Evolutionary conservation across 2,329 filamentous ascomycete species (phyloP).

Genomic region (Fusarium azukiicola): DNA sequence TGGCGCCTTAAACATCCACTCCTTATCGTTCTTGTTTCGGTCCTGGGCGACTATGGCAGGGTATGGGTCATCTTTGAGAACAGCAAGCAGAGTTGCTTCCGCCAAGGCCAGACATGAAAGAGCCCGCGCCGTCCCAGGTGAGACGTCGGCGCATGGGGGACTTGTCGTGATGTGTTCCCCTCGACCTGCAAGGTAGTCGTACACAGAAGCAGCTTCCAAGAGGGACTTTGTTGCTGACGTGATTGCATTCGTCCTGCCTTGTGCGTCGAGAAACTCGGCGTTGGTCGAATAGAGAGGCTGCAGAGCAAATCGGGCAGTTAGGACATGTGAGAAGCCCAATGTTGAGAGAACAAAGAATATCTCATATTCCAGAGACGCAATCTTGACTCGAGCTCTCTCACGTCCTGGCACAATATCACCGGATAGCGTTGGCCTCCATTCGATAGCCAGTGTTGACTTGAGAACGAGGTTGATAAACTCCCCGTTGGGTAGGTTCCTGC

Average conservation of each 20-base stretch:
- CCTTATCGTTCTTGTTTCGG: conserved; percentile 90
- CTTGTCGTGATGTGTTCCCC: conserved; percentile 67
- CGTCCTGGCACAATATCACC: conserved; percentile 82
- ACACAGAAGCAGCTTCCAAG: conserved; percentile 89
- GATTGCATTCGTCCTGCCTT: conserved; percentile 86
- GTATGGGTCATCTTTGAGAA: conserved; percentile 97
- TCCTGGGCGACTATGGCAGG: conserved; percentile 90
- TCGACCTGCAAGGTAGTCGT: conserved; percentile 84
- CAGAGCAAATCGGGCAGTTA: conserved; percentile 86
- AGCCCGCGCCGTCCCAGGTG: conserved; percentile 74
- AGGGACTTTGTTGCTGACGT: conserved; percentile 88
- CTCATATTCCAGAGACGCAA: conserved; percentile 90
- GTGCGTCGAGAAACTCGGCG: conserved; percentile 78
- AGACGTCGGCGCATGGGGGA: conserved; percentile 75
- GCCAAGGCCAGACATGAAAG: conserved; percentile 86
- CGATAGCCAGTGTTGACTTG: conserved; percentile 80
- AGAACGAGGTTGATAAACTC: conserved; percentile 86
- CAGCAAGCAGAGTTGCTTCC: conserved; percentile 93
- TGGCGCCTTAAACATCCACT: conserved; percentile 98
- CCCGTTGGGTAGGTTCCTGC: conserved; percentile 63
- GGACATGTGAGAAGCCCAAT: conserved; percentile 86
- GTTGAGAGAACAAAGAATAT: conserved; percentile 89
- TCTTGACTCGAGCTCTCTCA: conserved; percentile 83
- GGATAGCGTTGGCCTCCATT: conserved; percentile 92
- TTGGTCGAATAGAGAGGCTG: conserved; percentile 86